Evolutionary conservation across 2,329 filamentous ascomycete genomes (phyloP).

Genomic region (Microsporum canis): DNA sequence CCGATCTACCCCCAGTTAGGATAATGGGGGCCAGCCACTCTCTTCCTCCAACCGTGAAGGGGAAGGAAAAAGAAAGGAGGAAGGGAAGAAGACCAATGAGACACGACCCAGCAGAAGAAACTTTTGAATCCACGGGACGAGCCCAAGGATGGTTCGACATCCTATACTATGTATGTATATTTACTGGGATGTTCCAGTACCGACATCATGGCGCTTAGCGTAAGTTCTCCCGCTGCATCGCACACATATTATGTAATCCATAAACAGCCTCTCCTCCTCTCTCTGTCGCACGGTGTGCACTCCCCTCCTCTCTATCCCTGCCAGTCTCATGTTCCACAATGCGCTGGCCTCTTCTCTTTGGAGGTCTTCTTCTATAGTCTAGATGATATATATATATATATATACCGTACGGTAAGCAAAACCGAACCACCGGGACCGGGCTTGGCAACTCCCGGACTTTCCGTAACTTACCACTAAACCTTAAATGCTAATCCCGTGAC

Average conservation of each 20-base stretch:
- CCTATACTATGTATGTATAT: too few relatives aligned
- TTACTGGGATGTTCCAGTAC: background rate
- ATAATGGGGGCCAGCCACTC: background rate
- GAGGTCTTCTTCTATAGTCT: background rate
- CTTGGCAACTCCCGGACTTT: background rate
- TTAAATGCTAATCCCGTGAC: background rate
- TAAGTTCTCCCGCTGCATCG: background rate
- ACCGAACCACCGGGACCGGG: background rate
- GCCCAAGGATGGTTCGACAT: background rate
- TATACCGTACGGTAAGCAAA: background rate
- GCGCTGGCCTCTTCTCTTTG: background rate
- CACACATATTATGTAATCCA: background rate
- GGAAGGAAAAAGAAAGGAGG: background rate
- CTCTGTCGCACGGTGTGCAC: background rate
- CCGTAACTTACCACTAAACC: slow-evolving; percentile 5
- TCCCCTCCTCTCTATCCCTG: background rate
- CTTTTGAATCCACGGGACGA: background rate
- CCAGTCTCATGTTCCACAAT: slow-evolving; percentile 1
- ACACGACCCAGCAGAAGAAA: slow-evolving; percentile 7
- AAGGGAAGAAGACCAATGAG: background rate
- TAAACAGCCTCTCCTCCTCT: too few relatives aligned
- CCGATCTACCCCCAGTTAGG: background rate
- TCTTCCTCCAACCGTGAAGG: background rate
- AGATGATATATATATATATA: background rate
- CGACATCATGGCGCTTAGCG: background rate